A percentile compares a stretch with the other conserved stretches of the same genome.
Conservation (phyloP, 2,329 filamentous ascomycete species). For the Hypoxylon sp. region DNA sequence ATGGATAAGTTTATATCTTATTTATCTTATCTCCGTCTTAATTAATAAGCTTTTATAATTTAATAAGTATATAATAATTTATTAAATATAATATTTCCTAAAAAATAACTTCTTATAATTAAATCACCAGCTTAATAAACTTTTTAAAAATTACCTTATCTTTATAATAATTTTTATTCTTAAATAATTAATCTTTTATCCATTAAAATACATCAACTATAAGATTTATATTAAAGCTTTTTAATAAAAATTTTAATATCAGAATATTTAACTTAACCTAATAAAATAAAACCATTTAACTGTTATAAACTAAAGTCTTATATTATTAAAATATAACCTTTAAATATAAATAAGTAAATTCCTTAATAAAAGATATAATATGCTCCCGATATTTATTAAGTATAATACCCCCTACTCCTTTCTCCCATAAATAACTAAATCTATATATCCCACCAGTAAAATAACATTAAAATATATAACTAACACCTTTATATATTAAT, state of each 20-base stretch:
- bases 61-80: background rate
- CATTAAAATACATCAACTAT: background rate
- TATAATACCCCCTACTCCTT: background rate
- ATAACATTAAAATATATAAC: background rate
- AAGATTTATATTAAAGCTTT: background rate
- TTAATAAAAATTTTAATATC: too few relatives aligned
- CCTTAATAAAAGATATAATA: background rate
- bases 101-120: background rate
- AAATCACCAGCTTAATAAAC: background rate
- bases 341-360: background rate
- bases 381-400: background rate
- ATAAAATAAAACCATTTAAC: too few relatives aligned
- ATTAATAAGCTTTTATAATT: background rate
- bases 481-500: background rate
- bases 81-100: background rate
- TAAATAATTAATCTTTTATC: background rate
- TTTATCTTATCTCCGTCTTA: background rate
- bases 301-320: too few relatives aligned
- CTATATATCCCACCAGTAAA: background rate
- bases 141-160: background rate
- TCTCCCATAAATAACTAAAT: background rate
- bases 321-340: background rate
- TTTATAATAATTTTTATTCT: background rate
- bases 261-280: too few relatives aligned
- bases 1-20: background rate